Base-by-base conservation (phyloP, 2,329 filamentous ascomycete species). In the Fonsecaea nubica region DNA sequence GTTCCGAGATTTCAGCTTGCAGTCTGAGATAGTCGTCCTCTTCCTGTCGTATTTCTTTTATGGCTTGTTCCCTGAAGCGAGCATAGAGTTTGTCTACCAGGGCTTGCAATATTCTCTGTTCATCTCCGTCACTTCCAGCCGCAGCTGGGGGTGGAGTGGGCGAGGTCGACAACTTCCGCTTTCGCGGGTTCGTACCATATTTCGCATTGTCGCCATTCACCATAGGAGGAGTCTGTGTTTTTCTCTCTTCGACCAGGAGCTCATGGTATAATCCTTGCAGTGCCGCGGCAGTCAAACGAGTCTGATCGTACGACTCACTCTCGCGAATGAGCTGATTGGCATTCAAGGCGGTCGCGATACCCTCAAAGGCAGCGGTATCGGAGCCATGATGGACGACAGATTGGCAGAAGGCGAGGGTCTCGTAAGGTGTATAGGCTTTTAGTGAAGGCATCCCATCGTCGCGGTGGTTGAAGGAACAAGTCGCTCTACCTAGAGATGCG, bases 351-450 rank as follows among this genome's bases (percentile, higher is more conserved):
- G 90, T 86, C 65, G 92, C 93, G 69, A 95, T 91, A 72, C 84
- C 85, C 74, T 81, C 81, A 80, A 96, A 95, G 76, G 86, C 87
- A 68, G 83, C 78, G 60, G 87, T 81, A 71, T 88, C 85, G 71
- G 88, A 82, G 75, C 90, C 90, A 78, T 91, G 85, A 72, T 83
- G 83, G 72, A 88, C 85, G 71, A 96, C 85, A 68, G 89, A 90
- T 80, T 94, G 92, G 81, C 95, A 94, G 75, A 96, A 86, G 72
- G 95, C 86, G 69, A 96, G 85, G 76, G 90, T 91, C 85, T 96
- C 93, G 83, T 96, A 90, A 73, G 90, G 87, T 76, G 92, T 94
- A 80, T 95, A 93, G 75, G 85, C 83, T 76, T 87, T 84, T 79
- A 83, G 76, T 78, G 82, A 82, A 81, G 83, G 84, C 85, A 87